Conservation (phyloP, 176 grass and related monocot species). For the Cocos nucifera region DNA sequence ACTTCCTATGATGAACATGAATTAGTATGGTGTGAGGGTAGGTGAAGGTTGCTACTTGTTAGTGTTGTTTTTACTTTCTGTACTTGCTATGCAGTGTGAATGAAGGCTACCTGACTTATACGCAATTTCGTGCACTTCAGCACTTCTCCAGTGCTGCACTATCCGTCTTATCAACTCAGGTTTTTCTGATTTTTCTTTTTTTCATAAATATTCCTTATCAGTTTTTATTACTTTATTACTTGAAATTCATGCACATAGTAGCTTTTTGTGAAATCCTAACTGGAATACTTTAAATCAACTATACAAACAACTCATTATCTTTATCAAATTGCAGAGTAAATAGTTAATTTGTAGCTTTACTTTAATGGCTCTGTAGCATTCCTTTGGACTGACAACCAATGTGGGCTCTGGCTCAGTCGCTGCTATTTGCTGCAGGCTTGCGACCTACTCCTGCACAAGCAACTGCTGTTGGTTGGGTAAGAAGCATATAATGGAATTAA, state of each 20-base stretch:
- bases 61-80: neutral
- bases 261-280: no score
- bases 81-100: conserved; percentile 54
- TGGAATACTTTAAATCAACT: no score
- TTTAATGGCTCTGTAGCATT: conserved; percentile 3
- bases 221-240: no score
- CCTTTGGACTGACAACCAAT: conserved; percentile 25
- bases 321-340: neutral
- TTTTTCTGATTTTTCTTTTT: conserved; percentile 7
- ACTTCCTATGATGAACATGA: neutral
- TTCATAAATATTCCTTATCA: neutral
- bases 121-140: conserved; percentile 70
- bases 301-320: no score
- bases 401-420: conserved; percentile 78
- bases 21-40: conserved; percentile 5
- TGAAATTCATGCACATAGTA: no score
- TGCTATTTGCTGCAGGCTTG: conserved; percentile 91
- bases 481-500: conserved; percentile 3
- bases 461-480: conserved; percentile 95
- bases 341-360: conserved; percentile 5
- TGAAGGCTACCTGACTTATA: conserved; percentile 86
- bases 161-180: conserved; percentile 89
- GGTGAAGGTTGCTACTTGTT: neutral
- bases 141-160: conserved; percentile 94
- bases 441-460: conserved; percentile 77